Conservation (phyloP, 441 rosid species). For the Erodium texanum region DNA sequence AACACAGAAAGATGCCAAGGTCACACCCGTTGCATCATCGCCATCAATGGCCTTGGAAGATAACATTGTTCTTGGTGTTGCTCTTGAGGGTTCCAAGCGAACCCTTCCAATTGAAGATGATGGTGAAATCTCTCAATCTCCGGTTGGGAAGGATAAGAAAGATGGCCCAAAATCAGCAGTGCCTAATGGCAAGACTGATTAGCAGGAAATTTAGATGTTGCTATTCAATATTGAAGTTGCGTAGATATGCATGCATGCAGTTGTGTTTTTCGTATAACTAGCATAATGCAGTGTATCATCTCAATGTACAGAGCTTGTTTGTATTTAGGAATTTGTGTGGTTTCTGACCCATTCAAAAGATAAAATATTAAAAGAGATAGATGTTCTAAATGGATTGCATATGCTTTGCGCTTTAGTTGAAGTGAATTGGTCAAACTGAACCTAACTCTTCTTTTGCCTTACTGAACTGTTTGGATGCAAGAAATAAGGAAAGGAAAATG, state of each 20-base stretch:
- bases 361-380: background rate
- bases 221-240: background rate
- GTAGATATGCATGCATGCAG: background rate
- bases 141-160: conserved; percentile 31
- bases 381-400: too few relatives aligned
- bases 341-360: background rate
- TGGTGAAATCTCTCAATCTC: conserved; percentile 6
- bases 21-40: conserved; percentile 23
- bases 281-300: background rate
- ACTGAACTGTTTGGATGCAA: too few relatives aligned
- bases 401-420: too few relatives aligned
- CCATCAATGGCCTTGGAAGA: conserved; percentile 44
- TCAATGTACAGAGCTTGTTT: background rate
- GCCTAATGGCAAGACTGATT: conserved; percentile 23
- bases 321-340: background rate
- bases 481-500: too few relatives aligned
- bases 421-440: too few relatives aligned
- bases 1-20: conserved; percentile 19
- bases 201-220: background rate
- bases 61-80: conserved; percentile 82
- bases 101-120: conserved; percentile 85
- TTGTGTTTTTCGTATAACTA: background rate
- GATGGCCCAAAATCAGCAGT: conserved; percentile 31
- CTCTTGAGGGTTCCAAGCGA: conserved; percentile 74
- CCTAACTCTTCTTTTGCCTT: too few relatives aligned